Conservation (phyloP, 2,329 filamentous ascomycete genomes). For the Aspergillus udagawae region DNA sequence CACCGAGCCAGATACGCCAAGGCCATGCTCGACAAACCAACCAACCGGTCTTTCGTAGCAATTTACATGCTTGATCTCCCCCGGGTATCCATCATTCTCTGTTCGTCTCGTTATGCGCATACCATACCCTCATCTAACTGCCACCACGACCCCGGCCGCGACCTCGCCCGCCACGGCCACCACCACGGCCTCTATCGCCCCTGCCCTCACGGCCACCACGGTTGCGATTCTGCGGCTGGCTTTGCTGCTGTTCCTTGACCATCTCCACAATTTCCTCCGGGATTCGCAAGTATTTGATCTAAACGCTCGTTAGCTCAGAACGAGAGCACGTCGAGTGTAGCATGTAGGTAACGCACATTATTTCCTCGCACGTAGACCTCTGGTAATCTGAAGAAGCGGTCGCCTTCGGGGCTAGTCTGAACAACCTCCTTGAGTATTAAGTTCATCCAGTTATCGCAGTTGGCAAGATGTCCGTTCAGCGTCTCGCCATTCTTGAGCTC, state of each 20-base stretch:
- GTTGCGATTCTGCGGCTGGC: slow-evolving; percentile 48
- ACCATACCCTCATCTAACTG: slow-evolving; percentile 16
- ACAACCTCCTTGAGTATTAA: slow-evolving; percentile 95
- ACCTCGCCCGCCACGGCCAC: slow-evolving; percentile 42
- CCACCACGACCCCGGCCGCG: slow-evolving; percentile 42
- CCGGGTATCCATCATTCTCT: slow-evolving; percentile 35
- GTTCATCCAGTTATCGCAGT: slow-evolving; percentile 99
- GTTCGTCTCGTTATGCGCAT: slow-evolving; percentile 12
- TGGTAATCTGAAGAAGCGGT: slow-evolving; percentile 85
- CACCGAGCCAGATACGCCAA: slow-evolving; percentile 38
- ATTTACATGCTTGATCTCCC: slow-evolving; percentile 23
- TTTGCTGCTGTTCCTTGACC: slow-evolving; percentile 87
- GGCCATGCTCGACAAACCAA: slow-evolving; percentile 36
- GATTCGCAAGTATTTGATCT: slow-evolving; percentile 98
- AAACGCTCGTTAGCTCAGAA: slow-evolving; percentile 8
- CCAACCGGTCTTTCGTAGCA: slow-evolving; percentile 26
- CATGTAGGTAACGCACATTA: slow-evolving; percentile 62
- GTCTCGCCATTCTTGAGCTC: slow-evolving; percentile 98
- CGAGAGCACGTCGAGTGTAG: background rate
- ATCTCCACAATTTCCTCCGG: slow-evolving; percentile 95
- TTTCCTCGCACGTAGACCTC: slow-evolving; percentile 97
- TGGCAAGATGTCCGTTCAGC: slow-evolving; percentile 90
- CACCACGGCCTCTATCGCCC: slow-evolving; percentile 39
- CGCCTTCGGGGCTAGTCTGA: slow-evolving; percentile 90
- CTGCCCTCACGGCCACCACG: slow-evolving; percentile 39